Evolutionary conservation across 768 basidiomycete species (phyloP).

Genomic region (Tulasnella sp.): DNA sequence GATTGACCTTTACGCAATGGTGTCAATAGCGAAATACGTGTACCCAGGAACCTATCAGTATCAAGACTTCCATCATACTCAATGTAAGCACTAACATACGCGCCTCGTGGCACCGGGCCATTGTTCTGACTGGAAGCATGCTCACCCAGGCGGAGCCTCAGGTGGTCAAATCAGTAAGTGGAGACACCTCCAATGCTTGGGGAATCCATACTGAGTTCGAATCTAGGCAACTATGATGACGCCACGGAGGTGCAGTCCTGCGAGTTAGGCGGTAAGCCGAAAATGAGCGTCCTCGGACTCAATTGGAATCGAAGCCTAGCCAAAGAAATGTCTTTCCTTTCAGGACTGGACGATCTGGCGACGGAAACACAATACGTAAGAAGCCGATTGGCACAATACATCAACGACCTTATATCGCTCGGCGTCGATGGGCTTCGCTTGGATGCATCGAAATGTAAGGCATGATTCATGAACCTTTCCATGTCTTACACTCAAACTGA

Average conservation of each 20-base stretch:
- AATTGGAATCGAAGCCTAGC: too few relatives aligned
- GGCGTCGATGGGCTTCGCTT: slow-evolving; percentile 51
- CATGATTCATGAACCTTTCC: background rate
- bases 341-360: slow-evolving; percentile 32
- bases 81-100: slow-evolving; percentile 2
- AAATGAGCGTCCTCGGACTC: slow-evolving; percentile 25
- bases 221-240: slow-evolving; percentile 20
- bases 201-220: slow-evolving; percentile 8
- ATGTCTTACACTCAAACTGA: background rate
- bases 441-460: slow-evolving; percentile 34
- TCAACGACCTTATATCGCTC: slow-evolving; percentile 47
- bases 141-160: background rate
- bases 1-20: slow-evolving; percentile 10
- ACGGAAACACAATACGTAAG: slow-evolving; percentile 57
- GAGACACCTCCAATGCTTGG: background rate
- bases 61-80: slow-evolving; percentile 16
- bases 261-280: slow-evolving; percentile 28
- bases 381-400: slow-evolving; percentile 41
- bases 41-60: slow-evolving; percentile 19
- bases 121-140: background rate
- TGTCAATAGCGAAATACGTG: slow-evolving; percentile 10
- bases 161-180: background rate
- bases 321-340: background rate
- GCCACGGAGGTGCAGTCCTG: slow-evolving; percentile 17
- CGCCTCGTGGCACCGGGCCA: background rate